Evolutionary conservation across 371 early-diverging fungal species (phyloP).

Genomic region (Furculomyces boomerangus): DNA sequence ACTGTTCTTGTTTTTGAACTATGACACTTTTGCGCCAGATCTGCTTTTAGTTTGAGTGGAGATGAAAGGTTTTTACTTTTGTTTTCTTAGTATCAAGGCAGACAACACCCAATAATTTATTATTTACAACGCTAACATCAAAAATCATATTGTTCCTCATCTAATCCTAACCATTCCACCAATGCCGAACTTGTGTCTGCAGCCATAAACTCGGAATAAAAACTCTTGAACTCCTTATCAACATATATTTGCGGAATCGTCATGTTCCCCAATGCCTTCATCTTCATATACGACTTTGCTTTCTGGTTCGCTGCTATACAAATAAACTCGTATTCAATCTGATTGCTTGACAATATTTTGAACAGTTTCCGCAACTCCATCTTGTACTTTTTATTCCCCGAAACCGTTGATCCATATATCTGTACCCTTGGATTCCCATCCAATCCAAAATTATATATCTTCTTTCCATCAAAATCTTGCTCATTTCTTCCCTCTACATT

Average conservation of each 20-base stretch:
- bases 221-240: slow-evolving; percentile 43
- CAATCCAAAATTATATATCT: no score
- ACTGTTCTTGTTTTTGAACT: no score
- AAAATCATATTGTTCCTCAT: slow-evolving; percentile 22
- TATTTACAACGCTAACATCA: slow-evolving; percentile 1
- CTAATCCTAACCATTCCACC: slow-evolving; percentile 24
- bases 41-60: no score
- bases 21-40: no score
- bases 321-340: slow-evolving; percentile 32
- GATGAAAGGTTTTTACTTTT: no score
- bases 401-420: slow-evolving; percentile 25
- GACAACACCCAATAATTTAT: not conserved
- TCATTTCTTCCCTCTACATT: not conserved
- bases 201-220: slow-evolving; percentile 26
- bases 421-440: slow-evolving; percentile 12
- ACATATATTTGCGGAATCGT: slow-evolving; percentile 50
- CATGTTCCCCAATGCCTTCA: slow-evolving; percentile 31
- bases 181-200: slow-evolving; percentile 22
- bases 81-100: no score
- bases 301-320: slow-evolving; percentile 43
- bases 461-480: not conserved
- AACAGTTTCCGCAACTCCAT: slow-evolving; percentile 16
- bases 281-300: slow-evolving; percentile 38
- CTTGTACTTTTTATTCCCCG: slow-evolving; percentile 26
- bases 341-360: slow-evolving; percentile 17